Evolutionary conservation across 768 basidiomycete genomes (phyloP).

Genomic region (Termitomyces sp.): DNA sequence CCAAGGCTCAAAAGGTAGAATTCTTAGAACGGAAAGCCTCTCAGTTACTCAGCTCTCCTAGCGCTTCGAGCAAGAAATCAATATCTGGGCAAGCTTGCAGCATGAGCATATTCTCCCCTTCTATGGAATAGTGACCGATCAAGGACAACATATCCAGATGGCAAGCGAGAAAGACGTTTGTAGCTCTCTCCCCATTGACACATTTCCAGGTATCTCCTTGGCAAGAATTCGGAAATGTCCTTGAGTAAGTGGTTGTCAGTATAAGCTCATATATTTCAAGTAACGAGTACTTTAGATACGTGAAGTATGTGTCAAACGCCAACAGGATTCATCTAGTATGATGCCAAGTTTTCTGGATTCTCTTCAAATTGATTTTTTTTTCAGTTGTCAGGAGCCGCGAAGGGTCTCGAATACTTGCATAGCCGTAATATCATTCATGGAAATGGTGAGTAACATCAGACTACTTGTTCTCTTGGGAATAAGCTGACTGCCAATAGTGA

Average conservation of each 20-base stretch:
- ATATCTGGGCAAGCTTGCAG: slow-evolving; percentile 45
- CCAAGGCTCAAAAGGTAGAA: slow-evolving; percentile 34
- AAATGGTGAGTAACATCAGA: slow-evolving; percentile 37
- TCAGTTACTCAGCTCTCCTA: slow-evolving; percentile 15
- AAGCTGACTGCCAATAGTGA: slow-evolving; percentile 31
- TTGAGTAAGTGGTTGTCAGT: slow-evolving; percentile 29
- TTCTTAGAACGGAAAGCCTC: neutral
- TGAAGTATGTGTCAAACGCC: slow-evolving; percentile 25
- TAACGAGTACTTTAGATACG: slow-evolving; percentile 29
- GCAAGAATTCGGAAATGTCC: slow-evolving; percentile 53
- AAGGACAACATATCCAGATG: slow-evolving; percentile 45
- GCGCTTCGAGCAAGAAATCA: slow-evolving; percentile 54
- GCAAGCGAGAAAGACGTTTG: slow-evolving; percentile 18
- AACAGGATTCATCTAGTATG: slow-evolving; percentile 40
- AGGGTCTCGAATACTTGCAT: slow-evolving; percentile 55
- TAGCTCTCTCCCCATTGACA: neutral
- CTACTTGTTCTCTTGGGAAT: neutral
- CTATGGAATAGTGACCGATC: slow-evolving; percentile 50
- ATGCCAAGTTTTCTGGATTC: neutral
- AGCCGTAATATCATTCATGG: slow-evolving; percentile 48
- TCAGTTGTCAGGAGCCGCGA: slow-evolving; percentile 48
- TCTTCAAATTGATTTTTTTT: neutral
- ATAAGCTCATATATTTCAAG: neutral
- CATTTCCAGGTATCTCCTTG: slow-evolving; percentile 51
- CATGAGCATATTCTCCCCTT: slow-evolving; percentile 50